Conservation (phyloP, 495 filamentous ascomycete genomes). For the Opeltia flavorubescens region DNA sequence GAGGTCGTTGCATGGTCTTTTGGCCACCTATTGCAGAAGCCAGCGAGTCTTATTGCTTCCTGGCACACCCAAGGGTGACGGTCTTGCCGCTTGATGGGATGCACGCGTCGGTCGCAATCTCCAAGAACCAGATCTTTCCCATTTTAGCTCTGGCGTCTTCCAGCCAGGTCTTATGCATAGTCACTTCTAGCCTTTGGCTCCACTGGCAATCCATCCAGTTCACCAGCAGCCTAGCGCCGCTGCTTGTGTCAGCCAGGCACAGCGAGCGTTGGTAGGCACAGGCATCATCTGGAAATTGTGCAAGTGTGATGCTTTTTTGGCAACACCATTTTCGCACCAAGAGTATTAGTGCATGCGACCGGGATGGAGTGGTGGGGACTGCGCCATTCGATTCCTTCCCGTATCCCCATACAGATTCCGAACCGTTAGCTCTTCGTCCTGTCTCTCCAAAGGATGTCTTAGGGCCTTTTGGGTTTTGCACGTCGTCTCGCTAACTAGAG, state of each 20-base stretch:
- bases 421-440: constrained; percentile 2
- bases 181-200: constrained; percentile 2
- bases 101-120: constrained; percentile 10
- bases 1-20: neutral
- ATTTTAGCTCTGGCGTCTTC: neutral
- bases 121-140: constrained; percentile 5
- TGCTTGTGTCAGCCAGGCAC: constrained; percentile 4
- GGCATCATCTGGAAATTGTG: constrained; percentile 14
- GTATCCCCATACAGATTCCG: constrained; percentile 11
- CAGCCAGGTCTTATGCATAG: neutral
- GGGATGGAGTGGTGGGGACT: constrained; percentile 13
- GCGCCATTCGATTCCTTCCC: constrained; percentile 18
- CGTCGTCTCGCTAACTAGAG: constrained; percentile 1
- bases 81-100: constrained; percentile 4
- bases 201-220: neutral
- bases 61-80: constrained; percentile 1
- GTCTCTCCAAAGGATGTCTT: neutral
- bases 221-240: neutral
- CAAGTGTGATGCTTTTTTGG: constrained; percentile 9
- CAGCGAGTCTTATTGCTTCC: constrained; percentile 2
- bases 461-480: constrained; percentile 1
- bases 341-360: constrained; percentile 13
- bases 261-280: constrained; percentile 3
- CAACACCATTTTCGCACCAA: constrained; percentile 1
- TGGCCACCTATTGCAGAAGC: neutral